Base-by-base conservation (phyloP, 176 grass and related monocot species). In the Puccinellia tenuiflora region DNA sequence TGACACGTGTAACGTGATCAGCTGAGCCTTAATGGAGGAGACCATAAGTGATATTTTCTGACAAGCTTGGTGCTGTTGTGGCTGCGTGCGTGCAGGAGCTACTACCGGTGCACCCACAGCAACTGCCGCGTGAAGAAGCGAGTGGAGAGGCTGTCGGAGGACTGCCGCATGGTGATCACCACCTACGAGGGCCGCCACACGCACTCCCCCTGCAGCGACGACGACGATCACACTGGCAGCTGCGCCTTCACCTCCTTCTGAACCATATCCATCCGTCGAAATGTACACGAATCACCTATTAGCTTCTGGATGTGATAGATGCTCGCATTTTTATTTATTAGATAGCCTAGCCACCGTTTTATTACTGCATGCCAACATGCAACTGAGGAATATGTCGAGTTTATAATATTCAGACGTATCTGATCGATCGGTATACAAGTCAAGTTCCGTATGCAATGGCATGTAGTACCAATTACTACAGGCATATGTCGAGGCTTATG, bases 81-180 rank as follows among this genome's bases (percentile, higher is more conserved):
- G 3, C 5, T 21, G 33, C 1, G 45, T 26, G 7, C 3, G 3
- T 46, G 43, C 92, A 98, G 95, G 81, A 98, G 95, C 84, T 98
- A 98, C 66, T 98, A 93, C 86, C 86, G 95, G 31, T 98, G 95
- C 90, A 98, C 95, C 17, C 92, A 98, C 81, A 95, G 66, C 82
- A 98, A 95, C 53, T 98, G 95, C 85, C 92, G 95, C 11, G 95
- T 98, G 85, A 98, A 98, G 95, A 98, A 98, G 79, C 92, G 95
- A 12, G 95, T 98, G 24, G 95, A 98, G 65, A 70, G 95, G 70
- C 76, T 98, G 72, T 98, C 95, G 29, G 92, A 95, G 72, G 95
- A 98, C 79, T 91, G 92, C 76, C 90, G 92, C 42, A 98, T 98
- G 95, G 95, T 98, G 63, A 98, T 98, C 79, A 98, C 95, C 28